Conservation (phyloP, 345 rosid genomes). For the Anacardium occidentale region DNA sequence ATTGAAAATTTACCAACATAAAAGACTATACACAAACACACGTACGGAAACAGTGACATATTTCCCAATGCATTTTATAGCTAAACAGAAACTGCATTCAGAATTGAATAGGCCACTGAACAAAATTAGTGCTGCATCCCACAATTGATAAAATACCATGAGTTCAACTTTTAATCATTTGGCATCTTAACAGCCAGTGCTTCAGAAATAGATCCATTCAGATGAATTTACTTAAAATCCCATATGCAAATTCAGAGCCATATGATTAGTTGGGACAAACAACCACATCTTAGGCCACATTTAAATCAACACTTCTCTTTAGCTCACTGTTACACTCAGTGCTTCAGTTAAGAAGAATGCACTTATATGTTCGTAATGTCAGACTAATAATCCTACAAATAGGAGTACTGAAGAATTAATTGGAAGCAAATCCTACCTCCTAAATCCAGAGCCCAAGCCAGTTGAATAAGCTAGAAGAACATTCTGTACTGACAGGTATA, state of each 20-base stretch:
- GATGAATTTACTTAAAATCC: neutral
- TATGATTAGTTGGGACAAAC: neutral
- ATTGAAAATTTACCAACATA: neutral
- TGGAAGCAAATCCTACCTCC: slow-evolving; percentile 51
- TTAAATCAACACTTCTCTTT: neutral
- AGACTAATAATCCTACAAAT: neutral
- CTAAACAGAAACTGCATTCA: neutral
- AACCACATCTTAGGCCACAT: neutral
- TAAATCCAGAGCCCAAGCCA: slow-evolving; percentile 88
- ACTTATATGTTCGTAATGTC: neutral
- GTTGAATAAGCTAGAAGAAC: slow-evolving; percentile 83
- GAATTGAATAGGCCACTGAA: neutral
- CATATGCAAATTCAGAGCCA: neutral
- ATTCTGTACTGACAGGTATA: slow-evolving; percentile 82
- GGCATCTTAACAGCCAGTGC: neutral
- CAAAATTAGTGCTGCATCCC: neutral
- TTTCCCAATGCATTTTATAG: neutral
- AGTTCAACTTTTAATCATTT: slow-evolving; percentile 1
- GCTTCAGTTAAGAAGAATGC: slow-evolving; percentile 6
- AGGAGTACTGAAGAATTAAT: slow-evolving; percentile 7
- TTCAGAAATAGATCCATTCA: neutral
- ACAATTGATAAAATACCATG: neutral
- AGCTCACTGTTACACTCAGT: neutral
- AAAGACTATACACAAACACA: neutral
- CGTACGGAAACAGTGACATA: neutral